Percentiles rank a stretch among this genome's conserved stretches.
Conservation (phyloP, 441 rosid species). For the Raphanus hybrid region DNA sequence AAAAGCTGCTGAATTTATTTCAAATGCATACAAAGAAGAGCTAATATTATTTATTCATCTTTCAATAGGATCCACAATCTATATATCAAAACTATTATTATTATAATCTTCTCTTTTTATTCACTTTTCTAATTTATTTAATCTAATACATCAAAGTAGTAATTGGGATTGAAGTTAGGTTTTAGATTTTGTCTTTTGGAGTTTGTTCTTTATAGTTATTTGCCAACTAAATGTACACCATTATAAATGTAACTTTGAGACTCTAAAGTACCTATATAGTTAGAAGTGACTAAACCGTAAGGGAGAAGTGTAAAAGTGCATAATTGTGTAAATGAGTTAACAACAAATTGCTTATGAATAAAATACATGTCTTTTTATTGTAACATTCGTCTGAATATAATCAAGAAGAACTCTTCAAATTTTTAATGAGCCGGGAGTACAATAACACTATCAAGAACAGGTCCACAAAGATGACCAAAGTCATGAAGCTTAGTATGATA, state of each 20-base stretch:
- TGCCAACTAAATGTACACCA: not conserved
- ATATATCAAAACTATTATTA: not conserved
- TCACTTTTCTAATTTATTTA: not conserved
- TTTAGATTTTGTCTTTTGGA: constrained; percentile 3
- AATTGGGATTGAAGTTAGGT: not conserved
- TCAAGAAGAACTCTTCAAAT: not conserved
- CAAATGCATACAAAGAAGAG: not conserved
- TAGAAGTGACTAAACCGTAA: not conserved
- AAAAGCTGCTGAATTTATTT: not conserved
- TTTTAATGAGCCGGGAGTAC: constrained; percentile 37
- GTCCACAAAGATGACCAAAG: constrained; percentile 68
- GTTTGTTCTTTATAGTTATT: not conserved
- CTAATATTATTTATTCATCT: not conserved
- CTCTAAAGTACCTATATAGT: not conserved
- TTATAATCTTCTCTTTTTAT: not conserved
- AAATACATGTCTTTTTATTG: constrained; percentile 1
- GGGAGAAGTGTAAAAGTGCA: not conserved
- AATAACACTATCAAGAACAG: constrained; percentile 60
- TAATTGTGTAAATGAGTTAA: not conserved
- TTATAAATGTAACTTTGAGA: not conserved
- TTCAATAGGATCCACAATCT: not conserved
- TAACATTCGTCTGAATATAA: not conserved
- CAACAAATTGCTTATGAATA: not conserved
- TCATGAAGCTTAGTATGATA: constrained; percentile 67
- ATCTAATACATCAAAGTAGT: not conserved